Base-by-base conservation (phyloP, 2,329 filamentous ascomycete genomes). In the Elsinoe fawcettii region DNA sequence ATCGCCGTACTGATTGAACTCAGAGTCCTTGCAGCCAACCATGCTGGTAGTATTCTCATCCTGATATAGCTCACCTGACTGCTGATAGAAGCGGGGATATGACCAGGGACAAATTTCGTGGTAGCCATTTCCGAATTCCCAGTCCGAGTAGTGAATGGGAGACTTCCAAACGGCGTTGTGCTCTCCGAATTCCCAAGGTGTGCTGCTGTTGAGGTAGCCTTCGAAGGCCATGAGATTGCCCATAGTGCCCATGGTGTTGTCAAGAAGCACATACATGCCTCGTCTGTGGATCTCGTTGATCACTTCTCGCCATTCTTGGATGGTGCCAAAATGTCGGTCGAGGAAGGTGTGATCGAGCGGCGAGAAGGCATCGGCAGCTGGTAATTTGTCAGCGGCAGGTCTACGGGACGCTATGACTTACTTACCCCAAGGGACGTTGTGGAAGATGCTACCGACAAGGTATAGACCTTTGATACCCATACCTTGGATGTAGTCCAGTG, bases 161-260 rank as follows among this genome's bases (percentile, higher is more conserved):
- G 73, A 68, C 63, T 84, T 85, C 74, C 80, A 86, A 3, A 74
- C 37, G 1, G 79, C 80, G 51, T 80, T 73, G 67, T 86, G 79
- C 64, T 86, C 83, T 14, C 72, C 69, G 55, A 73, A 70, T 0
- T 68, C 69, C 64, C 82, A 85, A 0, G 80, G 80, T 0, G 83
- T 77, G 20, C 79, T 80, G 1, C 66, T 69, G 64, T 86, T 86
- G 60, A 82, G 70, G 62, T 77, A 81, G 1, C 80, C 81, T 56
- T 84, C 71, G 66, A 85, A 86, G 5, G 80, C 81, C 60, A 86
- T 77, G 54, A 86, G 71, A 62, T 86, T 81, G 53, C 80, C 79
- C 77, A 86, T 76, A 3, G 83, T 86, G 46, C 80, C 77, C 66
- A 86, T 77, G 1, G 83, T 86, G 64, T 85, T 85, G 66, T 86